phyloP scores from a whole-genome alignment of 1,139 yeast species.

The Kodamaea derodonti region DNA sequence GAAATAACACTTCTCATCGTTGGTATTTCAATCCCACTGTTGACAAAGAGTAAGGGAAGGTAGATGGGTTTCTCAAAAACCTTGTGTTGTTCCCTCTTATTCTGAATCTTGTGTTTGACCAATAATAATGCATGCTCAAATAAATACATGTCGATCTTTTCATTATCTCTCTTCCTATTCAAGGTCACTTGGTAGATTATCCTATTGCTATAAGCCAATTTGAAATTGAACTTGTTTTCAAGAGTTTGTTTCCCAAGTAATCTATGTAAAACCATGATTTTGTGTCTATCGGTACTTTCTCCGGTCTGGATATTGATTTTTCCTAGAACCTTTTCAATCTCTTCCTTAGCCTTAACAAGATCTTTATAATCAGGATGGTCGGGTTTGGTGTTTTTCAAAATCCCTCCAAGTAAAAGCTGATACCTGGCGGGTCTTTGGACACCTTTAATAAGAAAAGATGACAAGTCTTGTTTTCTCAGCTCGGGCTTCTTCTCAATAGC shows the following conservation, averaged over 20 bases:
- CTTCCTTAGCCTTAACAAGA: slow-evolving; percentile 69
- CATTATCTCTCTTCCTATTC: slow-evolving; percentile 65
- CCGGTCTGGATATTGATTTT: slow-evolving; percentile 90
- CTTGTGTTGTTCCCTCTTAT: slow-evolving; percentile 86
- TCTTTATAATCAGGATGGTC: slow-evolving; percentile 72
- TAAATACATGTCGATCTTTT: slow-evolving; percentile 77
- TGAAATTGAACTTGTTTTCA: slow-evolving; percentile 51
- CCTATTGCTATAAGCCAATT: slow-evolving; percentile 76
- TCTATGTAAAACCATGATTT: slow-evolving; percentile 81
- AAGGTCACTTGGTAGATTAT: slow-evolving; percentile 76
- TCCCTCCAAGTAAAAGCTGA: slow-evolving; percentile 78
- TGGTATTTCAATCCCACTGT: slow-evolving; percentile 77
- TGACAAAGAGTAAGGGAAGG: slow-evolving; percentile 71
- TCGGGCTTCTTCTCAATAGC: slow-evolving; percentile 89
- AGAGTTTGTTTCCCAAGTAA: slow-evolving; percentile 80
- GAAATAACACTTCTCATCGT: slow-evolving; percentile 47
- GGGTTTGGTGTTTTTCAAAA: slow-evolving; percentile 74
- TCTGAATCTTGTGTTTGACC: slow-evolving; percentile 81
- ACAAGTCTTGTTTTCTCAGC: slow-evolving; percentile 83
- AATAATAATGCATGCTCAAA: slow-evolving; percentile 86
- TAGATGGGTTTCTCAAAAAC: slow-evolving; percentile 94
- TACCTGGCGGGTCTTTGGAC: slow-evolving; percentile 95
- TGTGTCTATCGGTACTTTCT: slow-evolving; percentile 89
- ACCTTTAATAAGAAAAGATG: slow-evolving; percentile 91
- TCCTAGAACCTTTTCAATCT: slow-evolving; percentile 70